phyloP scores from a whole-genome alignment of 805 yeast species.

The Metschnikowia anglica region DNA sequence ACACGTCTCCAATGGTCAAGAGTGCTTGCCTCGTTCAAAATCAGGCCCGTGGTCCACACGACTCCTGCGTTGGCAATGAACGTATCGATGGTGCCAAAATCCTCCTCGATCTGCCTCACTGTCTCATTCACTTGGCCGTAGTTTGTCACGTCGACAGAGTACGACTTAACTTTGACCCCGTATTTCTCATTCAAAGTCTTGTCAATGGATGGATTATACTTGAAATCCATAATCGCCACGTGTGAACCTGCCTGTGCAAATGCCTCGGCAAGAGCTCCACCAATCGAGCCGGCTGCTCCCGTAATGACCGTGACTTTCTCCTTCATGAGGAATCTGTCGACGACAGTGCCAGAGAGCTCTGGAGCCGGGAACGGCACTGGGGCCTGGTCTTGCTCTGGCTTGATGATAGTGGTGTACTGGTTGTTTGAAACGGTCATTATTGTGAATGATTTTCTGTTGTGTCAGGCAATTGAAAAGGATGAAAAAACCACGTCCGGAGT shows the following conservation, averaged over 20 bases:
- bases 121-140: constrained; percentile 48
- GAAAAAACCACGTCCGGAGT: too few species aligned
- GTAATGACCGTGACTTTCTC: constrained; percentile 31
- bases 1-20: constrained; percentile 68
- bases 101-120: constrained; percentile 52
- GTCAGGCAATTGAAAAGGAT: not conserved
- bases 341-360: constrained; percentile 16
- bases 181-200: constrained; percentile 41
- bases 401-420: constrained; percentile 19
- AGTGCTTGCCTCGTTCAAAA: constrained; percentile 44
- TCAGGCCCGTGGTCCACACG: constrained; percentile 46
- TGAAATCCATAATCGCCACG: constrained; percentile 43
- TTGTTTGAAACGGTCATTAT: constrained; percentile 7
- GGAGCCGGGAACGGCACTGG: constrained; percentile 20
- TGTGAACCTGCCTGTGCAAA: constrained; percentile 64
- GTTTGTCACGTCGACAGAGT: constrained; percentile 58
- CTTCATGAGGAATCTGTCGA: constrained; percentile 20
- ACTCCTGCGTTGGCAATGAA: constrained; percentile 88
- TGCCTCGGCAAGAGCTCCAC: constrained; percentile 28
- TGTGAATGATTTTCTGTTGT: too few species aligned
- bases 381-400: constrained; percentile 19
- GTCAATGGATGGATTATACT: constrained; percentile 30
- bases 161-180: constrained; percentile 61
- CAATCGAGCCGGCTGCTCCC: constrained; percentile 35
- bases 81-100: constrained; percentile 78